Base-by-base conservation (phyloP, 208 protist genomes). In the Wallacemonas sp. region DNA sequence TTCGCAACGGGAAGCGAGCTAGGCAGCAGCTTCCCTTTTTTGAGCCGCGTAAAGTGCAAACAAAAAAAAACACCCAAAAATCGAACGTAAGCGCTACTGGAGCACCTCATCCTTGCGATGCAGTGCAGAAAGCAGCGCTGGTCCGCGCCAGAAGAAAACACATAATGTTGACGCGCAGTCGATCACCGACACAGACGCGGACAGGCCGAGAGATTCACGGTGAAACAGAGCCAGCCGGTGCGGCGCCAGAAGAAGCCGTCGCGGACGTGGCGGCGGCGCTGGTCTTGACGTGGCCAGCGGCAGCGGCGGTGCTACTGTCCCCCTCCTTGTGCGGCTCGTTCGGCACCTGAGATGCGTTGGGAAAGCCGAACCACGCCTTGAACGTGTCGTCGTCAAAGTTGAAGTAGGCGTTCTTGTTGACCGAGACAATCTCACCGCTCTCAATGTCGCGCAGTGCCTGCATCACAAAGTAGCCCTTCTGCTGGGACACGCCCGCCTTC, bases 351-450 rank as follows among this genome's bases (percentile, higher is more conserved):
- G 82, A 81, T 20, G 39, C 72, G 65, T 94, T 92, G 1, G 80
- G 80, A 64, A 83, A 94, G 2, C 91, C 91, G 72, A 96, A 96
- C 88, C 91, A 94, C 23, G 75, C 86, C 70, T 90, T 77, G 69
- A 96, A 96, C 18, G 79, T 81, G 36, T 88, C 84, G 63, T 89
- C 84, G 71, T 94, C 87, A 76, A 96, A 94, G 76, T 92, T 86
- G 55, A 94, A 96, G 64, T 82, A 87, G 4, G 82, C 82, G 62
- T 96, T 96, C 59, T 94, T 94, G 72, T 96, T 74, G 8, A 91
- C 84, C 16, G 87, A 80, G 54, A 96, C 77, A 5, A 90, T 61
- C 50, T 93, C 87, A 36, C 87, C 86, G 18, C 67, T 66, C 38
- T 88, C 61, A 68, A 96, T 93, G 54, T 94, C 87, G n/a, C 82